Conservation (phyloP, 2,329 filamentous ascomycete genomes). For the Bipolaris victoriae region DNA sequence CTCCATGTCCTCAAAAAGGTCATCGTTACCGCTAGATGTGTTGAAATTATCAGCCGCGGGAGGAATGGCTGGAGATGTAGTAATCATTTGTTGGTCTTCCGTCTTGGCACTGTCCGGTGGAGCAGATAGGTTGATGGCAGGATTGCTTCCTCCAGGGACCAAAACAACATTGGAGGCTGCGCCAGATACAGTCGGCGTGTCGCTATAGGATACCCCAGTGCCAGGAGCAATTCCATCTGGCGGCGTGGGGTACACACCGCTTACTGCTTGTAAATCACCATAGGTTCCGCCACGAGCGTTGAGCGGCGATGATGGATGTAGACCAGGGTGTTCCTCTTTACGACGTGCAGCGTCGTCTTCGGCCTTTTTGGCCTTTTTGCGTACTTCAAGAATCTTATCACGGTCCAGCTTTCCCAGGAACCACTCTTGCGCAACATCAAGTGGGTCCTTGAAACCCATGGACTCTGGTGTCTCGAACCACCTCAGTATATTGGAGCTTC, state of each 20-base stretch:
- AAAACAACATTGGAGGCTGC: constrained; percentile 36
- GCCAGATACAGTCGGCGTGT: constrained; percentile 39
- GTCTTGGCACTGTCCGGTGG: constrained; percentile 30
- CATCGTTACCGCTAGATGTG: constrained; percentile 51
- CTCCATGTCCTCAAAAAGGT: constrained; percentile 70
- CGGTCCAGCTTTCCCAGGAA: constrained; percentile 44
- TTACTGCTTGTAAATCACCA: constrained; percentile 46
- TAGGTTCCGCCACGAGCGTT: constrained; percentile 43
- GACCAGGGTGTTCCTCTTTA: constrained; percentile 37
- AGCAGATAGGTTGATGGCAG: constrained; percentile 42
- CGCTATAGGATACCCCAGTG: constrained; percentile 32
- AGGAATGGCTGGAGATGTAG: constrained; percentile 34
- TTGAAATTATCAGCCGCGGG: constrained; percentile 31
- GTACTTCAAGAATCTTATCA: constrained; percentile 45
- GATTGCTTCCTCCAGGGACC: constrained; percentile 37
- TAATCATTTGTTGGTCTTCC: constrained; percentile 28
- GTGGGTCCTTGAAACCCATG: constrained; percentile 44
- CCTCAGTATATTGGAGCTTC: constrained; percentile 21
- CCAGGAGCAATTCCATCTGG: constrained; percentile 47
- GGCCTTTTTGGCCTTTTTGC: constrained; percentile 52
- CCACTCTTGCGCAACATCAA: constrained; percentile 48
- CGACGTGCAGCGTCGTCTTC: constrained; percentile 54
- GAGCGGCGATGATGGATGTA: constrained; percentile 47
- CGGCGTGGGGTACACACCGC: constrained; percentile 51
- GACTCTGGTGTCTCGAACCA: constrained; percentile 42